A percentile compares a stretch with the other conserved stretches of the same genome.
These are phyloP conservation scores for Kingdonia uniflora DNA, from an alignment of 164 flowering plant species.

Conservation along the genomic window DNA sequence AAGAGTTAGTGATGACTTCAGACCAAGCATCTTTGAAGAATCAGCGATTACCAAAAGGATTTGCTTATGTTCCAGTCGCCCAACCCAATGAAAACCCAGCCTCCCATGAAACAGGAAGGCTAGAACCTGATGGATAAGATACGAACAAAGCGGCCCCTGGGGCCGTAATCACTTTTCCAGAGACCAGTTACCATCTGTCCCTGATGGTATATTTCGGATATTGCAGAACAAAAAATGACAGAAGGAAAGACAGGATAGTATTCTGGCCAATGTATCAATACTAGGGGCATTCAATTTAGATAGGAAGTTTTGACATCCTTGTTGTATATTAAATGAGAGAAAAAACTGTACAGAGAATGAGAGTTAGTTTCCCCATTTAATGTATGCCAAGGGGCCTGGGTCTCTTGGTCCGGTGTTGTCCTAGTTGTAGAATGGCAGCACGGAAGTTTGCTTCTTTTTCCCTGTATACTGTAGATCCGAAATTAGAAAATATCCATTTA, in stretches of 20 bases:
- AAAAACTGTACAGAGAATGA: conserved; percentile 51
- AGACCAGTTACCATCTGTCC: conserved; percentile 5
- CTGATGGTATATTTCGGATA: conserved; percentile 11
- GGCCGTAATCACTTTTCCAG: conserved; percentile 4
- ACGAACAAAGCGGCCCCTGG: neutral
- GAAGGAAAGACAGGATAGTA: conserved; percentile 8
- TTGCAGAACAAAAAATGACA: conserved; percentile 1
- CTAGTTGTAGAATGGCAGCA: conserved; percentile 10
- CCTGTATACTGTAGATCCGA: conserved; percentile 31
- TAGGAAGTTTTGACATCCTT: conserved; percentile 31
- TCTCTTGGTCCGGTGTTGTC: conserved; percentile 8
- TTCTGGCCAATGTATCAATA: conserved; percentile 10
- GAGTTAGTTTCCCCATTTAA: conserved; percentile 17
- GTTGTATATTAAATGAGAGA: conserved; percentile 50
- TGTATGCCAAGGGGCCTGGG: conserved; percentile 18
- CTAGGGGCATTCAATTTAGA: conserved; percentile 8
- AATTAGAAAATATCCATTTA: conserved; percentile 25
- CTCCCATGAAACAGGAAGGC: conserved; percentile 20
- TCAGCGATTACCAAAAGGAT: conserved; percentile 73
- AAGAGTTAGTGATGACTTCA: conserved; percentile 81
- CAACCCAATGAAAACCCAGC: conserved; percentile 44
- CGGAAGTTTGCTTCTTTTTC: conserved; percentile 12
- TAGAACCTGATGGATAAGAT: conserved; percentile 35
- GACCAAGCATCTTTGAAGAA: conserved; percentile 83
- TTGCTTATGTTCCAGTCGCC: conserved; percentile 68